A percentile compares a stretch with the other conserved stretches of the same genome.
These are phyloP conservation scores for Passalora sequoiae DNA, from an alignment of 2,329 filamentous ascomycete genomes.

Conservation along the genomic window DNA sequence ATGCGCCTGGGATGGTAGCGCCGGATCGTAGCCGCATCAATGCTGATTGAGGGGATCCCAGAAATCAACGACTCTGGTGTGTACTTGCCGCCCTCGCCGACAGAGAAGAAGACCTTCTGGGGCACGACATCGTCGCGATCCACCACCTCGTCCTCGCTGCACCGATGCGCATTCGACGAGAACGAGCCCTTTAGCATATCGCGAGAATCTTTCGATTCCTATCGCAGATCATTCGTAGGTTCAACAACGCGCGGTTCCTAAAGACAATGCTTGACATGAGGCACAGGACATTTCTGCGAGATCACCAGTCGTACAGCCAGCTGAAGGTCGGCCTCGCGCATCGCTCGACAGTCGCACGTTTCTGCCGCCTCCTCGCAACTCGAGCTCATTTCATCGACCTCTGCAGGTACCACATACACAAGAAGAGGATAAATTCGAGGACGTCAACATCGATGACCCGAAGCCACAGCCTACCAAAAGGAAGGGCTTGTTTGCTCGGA, in stretches of 20 bases:
- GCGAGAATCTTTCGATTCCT: constrained; percentile 93
- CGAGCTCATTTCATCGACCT: constrained; percentile 31
- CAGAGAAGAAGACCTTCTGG: constrained; percentile 81
- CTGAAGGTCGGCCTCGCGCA: constrained; percentile 61
- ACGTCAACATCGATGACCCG: constrained; percentile 78
- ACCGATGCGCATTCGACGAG: constrained; percentile 65
- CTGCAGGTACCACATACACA: constrained; percentile 30
- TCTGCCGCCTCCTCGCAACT: constrained; percentile 44
- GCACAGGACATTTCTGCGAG: constrained; percentile 80
- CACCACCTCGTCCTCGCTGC: constrained; percentile 48
- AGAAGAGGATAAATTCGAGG: constrained; percentile 65
- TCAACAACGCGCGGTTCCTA: too few relatives aligned
- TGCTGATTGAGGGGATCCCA: constrained; percentile 37
- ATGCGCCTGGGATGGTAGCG: constrained; percentile 1
- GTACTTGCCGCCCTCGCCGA: constrained; percentile 91
- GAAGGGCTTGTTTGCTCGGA: constrained; percentile 73
- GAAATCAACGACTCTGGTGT: constrained; percentile 95
- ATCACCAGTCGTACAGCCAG: constrained; percentile 63
- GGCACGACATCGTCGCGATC: constrained; percentile 47
- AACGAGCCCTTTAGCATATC: constrained; percentile 94
- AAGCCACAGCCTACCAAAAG: constrained; percentile 60
- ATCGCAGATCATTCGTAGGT: constrained; percentile 87
- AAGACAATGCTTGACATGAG: too few relatives aligned
- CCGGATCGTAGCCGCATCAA: constrained; percentile 1
- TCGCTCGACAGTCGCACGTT: constrained; percentile 67